A percentile compares a stretch with the other conserved stretches of the same genome.
These are phyloP conservation scores for Blastocystis hominis DNA, from an alignment of 352 stramenopile genomes.

Conservation along the genomic window DNA sequence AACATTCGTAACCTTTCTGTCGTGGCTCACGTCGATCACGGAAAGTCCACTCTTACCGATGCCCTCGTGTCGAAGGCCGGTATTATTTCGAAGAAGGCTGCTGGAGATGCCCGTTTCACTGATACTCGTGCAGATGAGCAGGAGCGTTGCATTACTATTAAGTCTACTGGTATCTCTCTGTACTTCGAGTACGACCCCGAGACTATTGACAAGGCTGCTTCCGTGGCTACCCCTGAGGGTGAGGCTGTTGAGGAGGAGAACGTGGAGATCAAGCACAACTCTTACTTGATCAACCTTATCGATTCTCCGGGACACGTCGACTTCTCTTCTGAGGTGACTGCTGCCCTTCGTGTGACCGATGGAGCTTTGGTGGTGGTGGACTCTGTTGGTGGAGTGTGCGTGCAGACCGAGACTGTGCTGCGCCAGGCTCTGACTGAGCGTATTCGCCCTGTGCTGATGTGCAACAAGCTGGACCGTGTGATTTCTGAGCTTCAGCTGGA, in stretches of 20 bases:
- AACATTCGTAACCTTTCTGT: slow-evolving; percentile 99
- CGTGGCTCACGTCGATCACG: slow-evolving; percentile 99
- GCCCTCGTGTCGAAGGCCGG: slow-evolving; percentile 95
- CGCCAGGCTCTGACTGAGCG: slow-evolving; percentile 91
- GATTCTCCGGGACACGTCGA: slow-evolving; percentile 99
- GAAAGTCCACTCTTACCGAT: slow-evolving; percentile 97
- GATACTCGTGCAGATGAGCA: slow-evolving; percentile 99
- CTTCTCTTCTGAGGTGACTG: slow-evolving; percentile 97
- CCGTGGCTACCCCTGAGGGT: slow-evolving; percentile 58
- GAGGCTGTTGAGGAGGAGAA: slow-evolving; percentile 59
- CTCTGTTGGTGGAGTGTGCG: slow-evolving; percentile 95
- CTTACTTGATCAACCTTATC: slow-evolving; percentile 99
- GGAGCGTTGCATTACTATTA: slow-evolving; percentile 99
- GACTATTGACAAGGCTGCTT: slow-evolving; percentile 51
- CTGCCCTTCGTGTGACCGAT: slow-evolving; percentile 95
- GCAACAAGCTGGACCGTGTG: slow-evolving; percentile 99
- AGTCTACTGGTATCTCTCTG: slow-evolving; percentile 99
- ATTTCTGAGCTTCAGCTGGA: slow-evolving; percentile 93
- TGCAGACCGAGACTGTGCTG: slow-evolving; percentile 97
- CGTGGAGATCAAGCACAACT: slow-evolving; percentile 89
- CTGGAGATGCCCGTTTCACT: slow-evolving; percentile 92
- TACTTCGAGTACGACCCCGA: slow-evolving; percentile 97
- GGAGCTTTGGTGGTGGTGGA: slow-evolving; percentile 97
- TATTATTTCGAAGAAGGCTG: slow-evolving; percentile 96
- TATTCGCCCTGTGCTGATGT: slow-evolving; percentile 94